Evolutionary conservation across 306 rosid species (phyloP).

Genomic region (Vigna unguiculata): DNA sequence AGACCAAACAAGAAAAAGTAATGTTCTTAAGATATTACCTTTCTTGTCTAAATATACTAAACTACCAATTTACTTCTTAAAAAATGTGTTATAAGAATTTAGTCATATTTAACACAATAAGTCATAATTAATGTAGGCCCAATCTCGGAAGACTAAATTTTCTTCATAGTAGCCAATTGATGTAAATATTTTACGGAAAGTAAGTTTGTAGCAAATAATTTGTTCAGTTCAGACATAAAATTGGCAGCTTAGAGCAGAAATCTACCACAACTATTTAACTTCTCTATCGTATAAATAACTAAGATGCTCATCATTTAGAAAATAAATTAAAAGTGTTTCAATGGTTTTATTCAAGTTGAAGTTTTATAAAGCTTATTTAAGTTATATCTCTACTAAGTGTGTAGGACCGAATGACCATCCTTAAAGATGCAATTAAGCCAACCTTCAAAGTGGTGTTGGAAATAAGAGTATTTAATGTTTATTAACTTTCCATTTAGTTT

Average conservation of each 20-base stretch:
- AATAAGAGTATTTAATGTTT: too few species aligned
- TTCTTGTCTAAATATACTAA: constrained; percentile 6
- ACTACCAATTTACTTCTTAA: constrained; percentile 8
- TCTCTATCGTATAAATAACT: not conserved
- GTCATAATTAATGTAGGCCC: not conserved
- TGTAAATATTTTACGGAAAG: not conserved
- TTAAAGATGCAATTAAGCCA: too few species aligned
- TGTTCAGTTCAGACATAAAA: not conserved
- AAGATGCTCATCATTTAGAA: not conserved
- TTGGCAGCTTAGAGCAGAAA: not conserved
- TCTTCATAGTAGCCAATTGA: not conserved
- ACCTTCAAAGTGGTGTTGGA: too few species aligned
- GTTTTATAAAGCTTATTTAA: too few species aligned
- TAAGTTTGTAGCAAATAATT: not conserved
- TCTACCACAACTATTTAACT: not conserved
- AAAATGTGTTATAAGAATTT: constrained; percentile 17
- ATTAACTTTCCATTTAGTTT: too few species aligned
- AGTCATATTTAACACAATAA: not conserved
- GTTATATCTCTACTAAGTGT: too few species aligned
- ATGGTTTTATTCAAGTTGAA: too few species aligned
- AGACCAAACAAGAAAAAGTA: constrained; percentile 17
- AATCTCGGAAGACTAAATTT: not conserved
- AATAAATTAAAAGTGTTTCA: not conserved
- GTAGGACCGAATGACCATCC: too few species aligned
- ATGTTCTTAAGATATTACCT: not conserved